Base-by-base conservation (phyloP, 352 stramenopile genomes). In the Pythium periplocum region DNA sequence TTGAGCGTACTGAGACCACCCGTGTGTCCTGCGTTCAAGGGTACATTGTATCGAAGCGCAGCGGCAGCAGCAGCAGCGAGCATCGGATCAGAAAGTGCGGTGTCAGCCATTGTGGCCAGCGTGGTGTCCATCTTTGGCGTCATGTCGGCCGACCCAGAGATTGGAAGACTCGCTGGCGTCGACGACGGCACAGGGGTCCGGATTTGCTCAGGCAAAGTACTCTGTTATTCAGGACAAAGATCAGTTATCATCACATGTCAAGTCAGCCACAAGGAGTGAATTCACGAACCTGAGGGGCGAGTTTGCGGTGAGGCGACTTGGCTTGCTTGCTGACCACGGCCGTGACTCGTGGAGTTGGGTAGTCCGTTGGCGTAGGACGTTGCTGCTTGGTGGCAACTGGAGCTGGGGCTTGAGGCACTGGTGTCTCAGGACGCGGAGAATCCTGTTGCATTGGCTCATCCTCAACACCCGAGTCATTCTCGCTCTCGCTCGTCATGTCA, bases 1-100 rank as follows among this genome's bases (percentile, higher is more conserved):
- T 65, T 74, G 48, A 86, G 63, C 47, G 80, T 53, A 32, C 31
- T 30, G 43, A 32, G 9, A 32, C 9, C 43, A 1, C 17, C 17
- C 17, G 17, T 26, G 17, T 26, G 17, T 26, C 17, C 17, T 26
- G 17, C 17, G 17, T 26, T 26, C 17, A 26, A 26, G 17, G 17
- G 17, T 26, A 26, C 17, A 26, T 26, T 26, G 17, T 43, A 30
- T 11, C 43, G 9, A 48, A 11, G 43, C 4, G 5, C 46, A 34
- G 41, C 58, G 7, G 38, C 57, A 17, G 48, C 59, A 17, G 53
- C 57, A 4, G 51, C 57, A 48, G 43, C 43, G 17, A 48, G 43
- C 43, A 48, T 48, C 9, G 9, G 43, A 49, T 12, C 35, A 52
- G 46, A 52, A 52, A 44, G 34, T 31, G 43, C 17, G 43, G 43